Conservation (phyloP, 164 flowering plant genomes). For the Liriodendron chinense region DNA sequence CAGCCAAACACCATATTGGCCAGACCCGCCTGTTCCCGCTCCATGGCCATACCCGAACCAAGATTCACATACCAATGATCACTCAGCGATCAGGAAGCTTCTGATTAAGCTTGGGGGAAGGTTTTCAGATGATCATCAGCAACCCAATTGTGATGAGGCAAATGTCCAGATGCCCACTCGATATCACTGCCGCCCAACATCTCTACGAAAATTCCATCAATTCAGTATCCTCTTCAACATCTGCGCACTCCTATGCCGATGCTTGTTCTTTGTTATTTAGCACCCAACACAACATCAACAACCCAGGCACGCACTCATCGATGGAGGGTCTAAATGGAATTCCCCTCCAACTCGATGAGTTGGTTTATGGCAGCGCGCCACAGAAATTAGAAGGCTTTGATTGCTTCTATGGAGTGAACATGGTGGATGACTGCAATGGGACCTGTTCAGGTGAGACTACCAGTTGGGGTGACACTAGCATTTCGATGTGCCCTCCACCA, state of each 20-base stretch:
- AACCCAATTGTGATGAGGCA: background rate
- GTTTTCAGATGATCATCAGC: slow-evolving; percentile 32
- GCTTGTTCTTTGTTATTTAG: slow-evolving; percentile 16
- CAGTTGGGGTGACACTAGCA: slow-evolving; percentile 44
- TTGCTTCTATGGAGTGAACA: slow-evolving; percentile 27
- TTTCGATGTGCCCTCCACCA: slow-evolving; percentile 29
- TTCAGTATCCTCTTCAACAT: slow-evolving; percentile 14
- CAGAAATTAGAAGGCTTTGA: slow-evolving; percentile 25
- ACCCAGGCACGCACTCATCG: slow-evolving; percentile 13
- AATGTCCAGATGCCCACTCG: slow-evolving; percentile 20
- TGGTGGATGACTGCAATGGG: slow-evolving; percentile 26
- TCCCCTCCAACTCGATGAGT: slow-evolving; percentile 21
- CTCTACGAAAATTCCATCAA: slow-evolving; percentile 17
- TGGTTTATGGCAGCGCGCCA: slow-evolving; percentile 19
- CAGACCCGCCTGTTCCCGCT: slow-evolving; percentile 18
- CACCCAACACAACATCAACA: slow-evolving; percentile 14
- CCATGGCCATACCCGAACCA: slow-evolving; percentile 16
- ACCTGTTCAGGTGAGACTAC: slow-evolving; percentile 33
- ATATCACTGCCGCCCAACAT: slow-evolving; percentile 22
- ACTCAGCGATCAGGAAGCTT: slow-evolving; percentile 42
- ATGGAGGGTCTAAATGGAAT: slow-evolving; percentile 23
- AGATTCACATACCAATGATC: slow-evolving; percentile 27
- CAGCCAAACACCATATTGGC: slow-evolving; percentile 32
- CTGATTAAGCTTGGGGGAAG: slow-evolving; percentile 59
- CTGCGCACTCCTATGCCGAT: slow-evolving; percentile 17